Percentiles rank a stretch among this genome's conserved stretches.
Conservation (phyloP, 2,329 filamentous ascomycete genomes). For the Lecanicillium sp. region DNA sequence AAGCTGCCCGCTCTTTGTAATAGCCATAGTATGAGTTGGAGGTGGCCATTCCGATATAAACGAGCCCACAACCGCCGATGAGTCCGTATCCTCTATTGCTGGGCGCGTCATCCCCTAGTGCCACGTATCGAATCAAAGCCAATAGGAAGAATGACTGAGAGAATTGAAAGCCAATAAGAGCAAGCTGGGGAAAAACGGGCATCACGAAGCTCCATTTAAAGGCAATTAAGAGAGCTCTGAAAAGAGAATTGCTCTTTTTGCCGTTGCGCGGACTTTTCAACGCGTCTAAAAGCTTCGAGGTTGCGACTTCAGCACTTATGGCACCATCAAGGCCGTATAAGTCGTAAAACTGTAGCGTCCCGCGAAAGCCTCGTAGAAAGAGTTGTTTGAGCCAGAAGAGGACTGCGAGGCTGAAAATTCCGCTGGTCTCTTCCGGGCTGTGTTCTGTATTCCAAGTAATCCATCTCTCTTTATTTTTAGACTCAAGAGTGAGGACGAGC, state of each 20-base stretch:
- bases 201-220: slow-evolving; percentile 18
- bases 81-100: slow-evolving; percentile 21
- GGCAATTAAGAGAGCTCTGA: slow-evolving; percentile 14
- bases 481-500: slow-evolving; percentile 26
- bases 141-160: slow-evolving; percentile 31
- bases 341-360: slow-evolving; percentile 26
- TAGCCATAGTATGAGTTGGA: slow-evolving; percentile 25
- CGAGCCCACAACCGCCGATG: slow-evolving; percentile 22
- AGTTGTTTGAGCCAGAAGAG: slow-evolving; percentile 28
- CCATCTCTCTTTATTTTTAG: slow-evolving; percentile 25
- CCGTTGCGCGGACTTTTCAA: slow-evolving; percentile 1
- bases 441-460: slow-evolving; percentile 26
- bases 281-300: slow-evolving; percentile 3
- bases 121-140: slow-evolving; percentile 21
- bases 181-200: slow-evolving; percentile 21
- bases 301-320: slow-evolving; percentile 9
- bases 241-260: slow-evolving; percentile 20
- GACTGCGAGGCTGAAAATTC: slow-evolving; percentile 21
- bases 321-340: slow-evolving; percentile 24
- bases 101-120: slow-evolving; percentile 14
- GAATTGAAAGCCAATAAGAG: slow-evolving; percentile 25
- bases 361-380: slow-evolving; percentile 26
- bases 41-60: slow-evolving; percentile 24
- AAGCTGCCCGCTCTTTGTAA: slow-evolving; percentile 18
- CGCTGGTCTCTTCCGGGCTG: slow-evolving; percentile 29